Evolutionary conservation across 2,329 filamentous ascomycete genomes (phyloP).

Genomic region (Fusarium sp.): DNA sequence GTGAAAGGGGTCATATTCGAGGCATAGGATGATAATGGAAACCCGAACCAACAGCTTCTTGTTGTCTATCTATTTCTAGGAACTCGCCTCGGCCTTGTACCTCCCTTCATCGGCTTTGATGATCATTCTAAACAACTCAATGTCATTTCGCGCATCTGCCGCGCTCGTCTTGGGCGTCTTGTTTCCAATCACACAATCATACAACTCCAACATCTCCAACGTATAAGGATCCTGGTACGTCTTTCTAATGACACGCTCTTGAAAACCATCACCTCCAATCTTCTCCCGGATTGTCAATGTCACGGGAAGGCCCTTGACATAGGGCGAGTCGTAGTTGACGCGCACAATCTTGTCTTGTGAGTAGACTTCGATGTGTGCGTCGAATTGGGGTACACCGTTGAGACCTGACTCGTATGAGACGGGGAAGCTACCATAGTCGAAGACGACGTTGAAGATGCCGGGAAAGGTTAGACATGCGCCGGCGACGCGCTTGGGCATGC

Average conservation of each 20-base stretch:
- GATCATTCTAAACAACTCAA: conserved; percentile 44
- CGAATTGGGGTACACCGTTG: conserved; percentile 64
- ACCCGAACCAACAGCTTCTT: neutral
- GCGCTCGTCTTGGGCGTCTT: conserved; percentile 46
- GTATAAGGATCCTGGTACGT: conserved; percentile 60
- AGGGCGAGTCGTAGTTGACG: conserved; percentile 68
- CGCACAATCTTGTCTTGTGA: conserved; percentile 64
- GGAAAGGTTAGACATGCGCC: conserved; percentile 48
- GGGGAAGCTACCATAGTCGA: conserved; percentile 60
- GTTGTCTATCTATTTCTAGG: neutral
- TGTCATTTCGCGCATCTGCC: conserved; percentile 46
- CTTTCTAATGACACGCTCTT: conserved; percentile 54
- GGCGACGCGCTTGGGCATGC: conserved; percentile 32
- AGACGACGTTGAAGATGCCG: conserved; percentile 54
- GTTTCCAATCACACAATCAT: conserved; percentile 41
- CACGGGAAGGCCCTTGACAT: conserved; percentile 66
- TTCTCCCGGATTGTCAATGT: conserved; percentile 61
- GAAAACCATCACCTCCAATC: conserved; percentile 49
- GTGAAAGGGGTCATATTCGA: neutral
- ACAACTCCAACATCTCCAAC: conserved; percentile 51
- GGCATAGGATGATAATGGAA: neutral
- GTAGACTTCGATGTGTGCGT: conserved; percentile 66
- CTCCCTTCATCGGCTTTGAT: neutral
- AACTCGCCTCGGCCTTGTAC: neutral
- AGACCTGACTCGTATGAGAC: conserved; percentile 70